Base-by-base conservation (phyloP, 2,329 filamentous ascomycete genomes). In the Trichoderma harzianum region DNA sequence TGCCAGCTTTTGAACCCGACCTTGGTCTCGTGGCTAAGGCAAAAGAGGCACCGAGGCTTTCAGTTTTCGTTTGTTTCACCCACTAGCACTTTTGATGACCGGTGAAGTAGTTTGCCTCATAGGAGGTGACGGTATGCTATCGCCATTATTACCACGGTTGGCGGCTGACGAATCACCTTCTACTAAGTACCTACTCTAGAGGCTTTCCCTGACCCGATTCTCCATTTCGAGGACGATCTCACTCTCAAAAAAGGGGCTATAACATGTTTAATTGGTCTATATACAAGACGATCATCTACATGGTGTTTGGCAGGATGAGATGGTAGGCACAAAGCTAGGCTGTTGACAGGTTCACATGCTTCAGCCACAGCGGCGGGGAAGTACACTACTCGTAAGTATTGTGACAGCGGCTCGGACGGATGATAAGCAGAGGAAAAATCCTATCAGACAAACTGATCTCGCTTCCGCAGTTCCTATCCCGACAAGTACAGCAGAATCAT, bases 291-390 rank as follows among this genome's bases (percentile, higher is more conserved):
- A 61, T 69, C 66, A 69, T 28, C 28, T 24, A 7, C 32, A 43
- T 14, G 26, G 60, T 51, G 66, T 28, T 34, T 61, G 36, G 28
- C 55, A 24, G 53, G 51, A 32, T 8, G 51, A 24, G 10, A 28
- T 39, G 64, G 28, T 39, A 36, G 36, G 61, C 39, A 10, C 61
- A 30, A 51, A n/a, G 6, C 39, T 39, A 30, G 10, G 5, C 64
- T 67, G 11, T 57, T 67, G 64, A 67, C 51, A 36, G 26, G 55
- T 24, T 61, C 66, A 61, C 66, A 61, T 61, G 66, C 66, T 34
- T 69, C 36, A 68, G 51, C 65, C 53, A 68, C 51, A 58, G 2
- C 65, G 26, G 53, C 34, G 65, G 51, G 65, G 53, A 11, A 60
- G 21, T 24, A 39, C 34, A 39, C 16, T 39, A 39, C 39, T 43